Percentiles rank a stretch among this genome's conserved stretches.
Conservation (phyloP, 2,329 filamentous ascomycete genomes). For the Apiospora hydei region DNA sequence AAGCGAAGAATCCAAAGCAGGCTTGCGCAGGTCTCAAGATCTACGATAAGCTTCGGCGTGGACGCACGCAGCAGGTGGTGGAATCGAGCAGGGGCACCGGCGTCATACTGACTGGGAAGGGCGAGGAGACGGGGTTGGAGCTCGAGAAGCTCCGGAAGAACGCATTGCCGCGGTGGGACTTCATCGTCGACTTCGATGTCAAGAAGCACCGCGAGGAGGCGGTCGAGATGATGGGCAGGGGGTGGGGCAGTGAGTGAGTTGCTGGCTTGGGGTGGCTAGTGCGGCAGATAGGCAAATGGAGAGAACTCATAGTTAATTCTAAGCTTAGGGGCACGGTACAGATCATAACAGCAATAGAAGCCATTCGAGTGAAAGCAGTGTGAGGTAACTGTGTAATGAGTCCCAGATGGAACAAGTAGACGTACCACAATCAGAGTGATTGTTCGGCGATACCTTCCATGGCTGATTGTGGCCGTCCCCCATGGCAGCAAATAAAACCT, state of each 20-base stretch:
- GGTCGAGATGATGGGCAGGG: background rate
- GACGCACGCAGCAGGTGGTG: constrained; percentile 9
- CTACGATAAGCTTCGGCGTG: background rate
- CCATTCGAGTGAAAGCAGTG: too few species aligned
- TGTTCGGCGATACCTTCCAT: too few species aligned
- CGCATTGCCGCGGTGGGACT: constrained; percentile 16
- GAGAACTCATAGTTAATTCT: too few species aligned
- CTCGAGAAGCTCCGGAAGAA: background rate
- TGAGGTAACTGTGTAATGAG: too few species aligned
- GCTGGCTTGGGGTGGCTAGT: background rate
- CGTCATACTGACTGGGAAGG: background rate
- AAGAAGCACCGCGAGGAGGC: constrained; percentile 17
- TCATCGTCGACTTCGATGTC: constrained; percentile 18
- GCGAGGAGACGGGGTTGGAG: constrained; percentile 3
- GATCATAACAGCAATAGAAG: too few species aligned
- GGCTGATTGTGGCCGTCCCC: too few species aligned
- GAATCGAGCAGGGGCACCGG: constrained; percentile 12
- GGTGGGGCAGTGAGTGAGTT: background rate
- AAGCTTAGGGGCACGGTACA: too few species aligned
- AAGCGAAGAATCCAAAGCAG: background rate
- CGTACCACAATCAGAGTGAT: too few species aligned
- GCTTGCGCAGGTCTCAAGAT: background rate
- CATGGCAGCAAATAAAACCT: too few species aligned
- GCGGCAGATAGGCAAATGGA: too few species aligned
- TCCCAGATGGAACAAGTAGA: too few species aligned